Evolutionary conservation across 129 eudicot genomes (phyloP), one percentile per base, ranked within the genome.

Genomic region (Artemisia tridentata): DNA sequence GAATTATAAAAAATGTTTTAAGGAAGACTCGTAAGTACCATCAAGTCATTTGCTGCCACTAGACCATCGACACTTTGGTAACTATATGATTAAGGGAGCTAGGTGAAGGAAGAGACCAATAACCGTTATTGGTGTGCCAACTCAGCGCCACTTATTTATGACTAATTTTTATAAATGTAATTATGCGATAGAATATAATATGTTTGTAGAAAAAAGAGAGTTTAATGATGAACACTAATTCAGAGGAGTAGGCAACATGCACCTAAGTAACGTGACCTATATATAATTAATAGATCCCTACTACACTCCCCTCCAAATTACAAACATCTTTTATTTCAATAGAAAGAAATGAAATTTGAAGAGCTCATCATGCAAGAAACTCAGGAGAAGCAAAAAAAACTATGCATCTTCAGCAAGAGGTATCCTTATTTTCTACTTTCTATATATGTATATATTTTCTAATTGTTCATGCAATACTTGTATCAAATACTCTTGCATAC

Each of bases 321-420:
- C 45, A 38, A 9, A 63, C 3, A 12, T 60, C 2, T 23, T 3
- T 12, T 6, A 38, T n/a, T 46, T 51, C 29, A 19, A 41, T 74
- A 80, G 43, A 34, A 34, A 34, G 43, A 20, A 17, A 93, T 89
- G 98, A 93, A 89, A 86, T 86, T 93, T 70, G 98, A 93, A 81
- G 96, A 93, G 38, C 84, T 93, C 60, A 72, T 93, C 71, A 85
- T 87, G 95, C 91, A 86, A 74, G 82, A 85, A 19, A 75, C 83
- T 38, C 96, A 85, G 5, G 86, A 85, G 48, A 84, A 80, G 20
- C 85, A 83, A 14, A 86, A 14, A 86, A 71, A 48, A 76, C 76
- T 71, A 38, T 67, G 25, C 80, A 84, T 45, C 95, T 92, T 45
- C 77, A 87, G 67, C 78, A 85, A 62, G 88, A 92, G 95, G 98